Evolutionary conservation across 306 rosid genomes (phyloP).

Genomic region (Arachis stenosperma): DNA sequence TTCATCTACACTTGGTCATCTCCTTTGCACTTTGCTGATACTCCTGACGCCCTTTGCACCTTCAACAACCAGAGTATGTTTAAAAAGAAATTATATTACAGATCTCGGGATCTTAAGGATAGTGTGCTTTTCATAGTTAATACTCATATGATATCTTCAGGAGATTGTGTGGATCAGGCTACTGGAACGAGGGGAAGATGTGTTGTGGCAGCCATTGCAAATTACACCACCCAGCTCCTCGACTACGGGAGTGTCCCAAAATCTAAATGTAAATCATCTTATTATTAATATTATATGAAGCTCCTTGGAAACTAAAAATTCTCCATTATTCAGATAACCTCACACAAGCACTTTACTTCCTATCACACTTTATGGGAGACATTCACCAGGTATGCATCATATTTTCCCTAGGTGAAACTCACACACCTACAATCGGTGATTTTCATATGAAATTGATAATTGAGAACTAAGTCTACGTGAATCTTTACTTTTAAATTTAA

Average conservation of each 20-base stretch:
- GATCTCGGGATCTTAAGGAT: no score
- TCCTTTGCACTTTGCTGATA: slow-evolving; percentile 73
- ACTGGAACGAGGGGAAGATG: slow-evolving; percentile 61
- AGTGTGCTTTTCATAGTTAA: no score
- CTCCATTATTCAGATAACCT: slow-evolving; percentile 65
- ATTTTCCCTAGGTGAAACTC: no score
- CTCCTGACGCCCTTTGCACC: slow-evolving; percentile 69
- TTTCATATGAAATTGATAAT: no score
- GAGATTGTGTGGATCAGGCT: slow-evolving; percentile 78
- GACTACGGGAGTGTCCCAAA: slow-evolving; percentile 29
- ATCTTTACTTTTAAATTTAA: no score
- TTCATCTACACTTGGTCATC: slow-evolving; percentile 69
- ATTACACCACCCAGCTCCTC: slow-evolving; percentile 78
- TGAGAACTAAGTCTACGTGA: no score
- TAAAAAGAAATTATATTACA: no score
- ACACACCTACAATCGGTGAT: no score
- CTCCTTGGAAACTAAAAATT: not conserved
- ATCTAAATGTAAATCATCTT: slow-evolving; percentile 46
- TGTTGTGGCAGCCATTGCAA: slow-evolving; percentile 69
- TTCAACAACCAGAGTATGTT: slow-evolving; percentile 55
- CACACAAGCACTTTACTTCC: slow-evolving; percentile 76
- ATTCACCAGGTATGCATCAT: slow-evolving; percentile 70
- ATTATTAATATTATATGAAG: no score
- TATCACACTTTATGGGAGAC: slow-evolving; percentile 85
- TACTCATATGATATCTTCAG: slow-evolving; percentile 37